A percentile compares a stretch with the other conserved stretches of the same genome.
phyloP scores from a whole-genome alignment of 805 yeast species.

The Candida xyloterini region DNA sequence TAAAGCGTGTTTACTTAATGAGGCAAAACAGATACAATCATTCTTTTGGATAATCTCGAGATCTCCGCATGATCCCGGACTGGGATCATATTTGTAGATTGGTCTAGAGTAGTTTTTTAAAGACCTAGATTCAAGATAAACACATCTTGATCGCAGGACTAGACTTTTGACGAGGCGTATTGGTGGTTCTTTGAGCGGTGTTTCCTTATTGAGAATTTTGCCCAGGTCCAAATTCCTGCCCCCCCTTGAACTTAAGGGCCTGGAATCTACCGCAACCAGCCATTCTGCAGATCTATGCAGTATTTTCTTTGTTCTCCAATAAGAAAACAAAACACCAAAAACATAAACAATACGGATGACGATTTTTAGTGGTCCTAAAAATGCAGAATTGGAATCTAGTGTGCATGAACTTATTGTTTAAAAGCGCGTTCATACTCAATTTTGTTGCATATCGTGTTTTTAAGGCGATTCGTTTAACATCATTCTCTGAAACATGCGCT shows the following conservation, averaged over 20 bases:
- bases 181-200: neutral
- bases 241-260: neutral
- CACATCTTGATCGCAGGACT: neutral
- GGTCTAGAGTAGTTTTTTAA: no score
- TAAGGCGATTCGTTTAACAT: conserved; percentile 1
- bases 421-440: neutral
- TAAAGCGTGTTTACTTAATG: no score
- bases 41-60: no score
- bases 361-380: neutral
- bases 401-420: neutral
- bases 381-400: neutral
- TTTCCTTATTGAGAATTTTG: neutral
- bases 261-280: conserved; percentile 1
- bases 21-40: no score
- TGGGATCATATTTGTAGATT: no score
- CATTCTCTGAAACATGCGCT: conserved; percentile 5
- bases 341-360: neutral
- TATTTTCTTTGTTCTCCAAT: neutral
- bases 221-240: neutral
- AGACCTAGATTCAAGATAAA: no score
- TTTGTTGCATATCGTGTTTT: conserved; percentile 6
- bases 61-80: no score
- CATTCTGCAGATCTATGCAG: neutral
- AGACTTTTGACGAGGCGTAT: neutral
- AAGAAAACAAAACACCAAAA: neutral